Evolutionary conservation across 495 filamentous ascomycete species (phyloP), one percentile per base, ranked within the genome.

Genomic region (Annulohypoxylon moriforme): DNA sequence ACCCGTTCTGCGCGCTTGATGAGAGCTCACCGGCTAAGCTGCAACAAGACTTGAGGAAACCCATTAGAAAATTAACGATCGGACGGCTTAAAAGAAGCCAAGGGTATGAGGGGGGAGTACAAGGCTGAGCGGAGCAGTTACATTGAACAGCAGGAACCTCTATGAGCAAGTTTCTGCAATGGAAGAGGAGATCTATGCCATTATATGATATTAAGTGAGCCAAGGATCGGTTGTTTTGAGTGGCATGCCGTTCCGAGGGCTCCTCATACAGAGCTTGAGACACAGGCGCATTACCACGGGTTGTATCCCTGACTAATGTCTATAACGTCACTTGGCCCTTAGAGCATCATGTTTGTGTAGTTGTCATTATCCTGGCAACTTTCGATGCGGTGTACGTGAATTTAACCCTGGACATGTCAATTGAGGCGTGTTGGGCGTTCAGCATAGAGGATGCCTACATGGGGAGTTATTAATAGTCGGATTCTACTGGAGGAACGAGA

Each of bases 71-170:
- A 33, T 42, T 47, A 70, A 70, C 68, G 68, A 70, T 64, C 24
- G 68, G 68, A 70, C 68, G 68, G 68, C 68, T 47, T 70, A 55
- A 49, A 64, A 31, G 56, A 70, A 70, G 55, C 68, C 68, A 65
- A 34, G 18, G 13, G 18, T 14, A 59, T 29, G 55, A 65, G 44
- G 4, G 42, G 27, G 22, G 10, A 60, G 18, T 22, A 47, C 38
- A 40, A 27, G 40, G 44, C 22, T 22, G 16, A 44, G 27, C 27
- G 47, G 53, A 55, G 18, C 13, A 46, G 58, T 34, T 65, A 49
- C 29, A 55, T n/a, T 34, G 24, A n/a, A 29, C 34, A 40, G 47
- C 18, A 14, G 24, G 18, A 46, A 60, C 27, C 42, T 64, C 60
- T 6, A 46, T 33, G 46, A 64, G 14, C 13, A 53, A 25, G 4